Evolutionary conservation across 2,329 filamentous ascomycete genomes (phyloP).

Genomic region (Calonectria montana): DNA sequence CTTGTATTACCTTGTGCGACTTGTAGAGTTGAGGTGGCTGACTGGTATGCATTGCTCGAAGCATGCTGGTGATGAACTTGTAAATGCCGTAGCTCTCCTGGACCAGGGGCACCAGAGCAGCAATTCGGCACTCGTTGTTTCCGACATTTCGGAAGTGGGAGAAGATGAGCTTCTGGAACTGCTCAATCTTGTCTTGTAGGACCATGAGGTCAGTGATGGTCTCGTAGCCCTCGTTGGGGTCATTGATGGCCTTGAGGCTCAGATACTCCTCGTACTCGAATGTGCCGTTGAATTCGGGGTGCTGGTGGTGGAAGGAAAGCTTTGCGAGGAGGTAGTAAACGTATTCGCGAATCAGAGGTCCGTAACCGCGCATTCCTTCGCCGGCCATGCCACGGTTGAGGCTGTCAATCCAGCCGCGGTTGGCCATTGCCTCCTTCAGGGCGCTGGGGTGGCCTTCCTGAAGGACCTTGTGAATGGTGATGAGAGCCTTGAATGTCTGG

Average conservation of each 20-base stretch:
- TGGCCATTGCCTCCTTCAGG: slow-evolving; percentile 87
- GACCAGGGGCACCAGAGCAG: slow-evolving; percentile 90
- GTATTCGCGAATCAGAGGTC: slow-evolving; percentile 94
- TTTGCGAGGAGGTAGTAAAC: slow-evolving; percentile 96
- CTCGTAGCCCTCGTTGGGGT: slow-evolving; percentile 97
- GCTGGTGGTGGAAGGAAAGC: slow-evolving; percentile 94
- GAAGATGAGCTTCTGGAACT: slow-evolving; percentile 98
- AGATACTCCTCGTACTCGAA: slow-evolving; percentile 99
- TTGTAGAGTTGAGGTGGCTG: slow-evolving; percentile 49
- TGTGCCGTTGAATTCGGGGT: slow-evolving; percentile 97
- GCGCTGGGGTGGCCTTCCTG: slow-evolving; percentile 95
- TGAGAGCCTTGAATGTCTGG: slow-evolving; percentile 98
- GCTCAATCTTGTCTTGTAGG: slow-evolving; percentile 97
- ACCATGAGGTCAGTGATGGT: slow-evolving; percentile 97
- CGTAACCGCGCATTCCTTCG: slow-evolving; percentile 90
- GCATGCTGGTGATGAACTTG: slow-evolving; percentile 99
- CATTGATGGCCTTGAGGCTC: slow-evolving; percentile 96
- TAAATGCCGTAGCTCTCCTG: slow-evolving; percentile 99
- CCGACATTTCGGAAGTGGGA: slow-evolving; percentile 92
- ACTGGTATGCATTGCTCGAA: slow-evolving; percentile 97
- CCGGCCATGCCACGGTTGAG: slow-evolving; percentile 85
- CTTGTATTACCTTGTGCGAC: neutral
- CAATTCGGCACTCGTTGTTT: slow-evolving; percentile 97
- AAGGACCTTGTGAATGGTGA: slow-evolving; percentile 96
- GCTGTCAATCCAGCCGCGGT: slow-evolving; percentile 92